Evolutionary conservation across 2,329 filamentous ascomycete genomes (phyloP).

Genomic region (Fusarium sp.): DNA sequence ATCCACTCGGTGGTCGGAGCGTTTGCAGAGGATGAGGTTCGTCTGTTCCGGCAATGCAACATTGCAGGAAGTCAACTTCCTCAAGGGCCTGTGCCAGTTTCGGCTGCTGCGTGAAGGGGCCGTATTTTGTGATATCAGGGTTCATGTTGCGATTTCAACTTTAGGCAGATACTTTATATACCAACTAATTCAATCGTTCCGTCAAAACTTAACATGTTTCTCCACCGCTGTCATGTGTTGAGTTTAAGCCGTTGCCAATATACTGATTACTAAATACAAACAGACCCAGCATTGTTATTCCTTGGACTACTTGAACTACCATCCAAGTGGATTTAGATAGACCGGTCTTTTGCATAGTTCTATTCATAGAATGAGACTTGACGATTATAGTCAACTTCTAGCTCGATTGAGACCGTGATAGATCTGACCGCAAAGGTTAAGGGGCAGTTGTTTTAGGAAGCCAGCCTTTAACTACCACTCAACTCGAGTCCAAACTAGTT

Average conservation of each 20-base stretch:
- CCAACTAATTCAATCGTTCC: not conserved
- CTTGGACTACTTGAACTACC: not conserved
- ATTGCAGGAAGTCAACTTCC: slow-evolving; percentile 74
- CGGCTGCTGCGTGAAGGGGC: not conserved
- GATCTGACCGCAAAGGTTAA: not conserved
- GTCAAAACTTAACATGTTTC: not conserved
- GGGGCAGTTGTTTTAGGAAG: not conserved
- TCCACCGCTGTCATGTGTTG: rapidly evolving
- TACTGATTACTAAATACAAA: not conserved
- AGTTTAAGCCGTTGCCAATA: not conserved
- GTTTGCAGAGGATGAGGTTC: slow-evolving; percentile 78
- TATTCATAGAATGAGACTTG: not conserved
- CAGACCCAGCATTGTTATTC: not conserved
- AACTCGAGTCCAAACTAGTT: too few relatives aligned
- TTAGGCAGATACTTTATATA: not conserved
- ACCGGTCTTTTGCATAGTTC: not conserved
- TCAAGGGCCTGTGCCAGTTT: slow-evolving; percentile 56
- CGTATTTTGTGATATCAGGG: not conserved
- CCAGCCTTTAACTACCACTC: not conserved
- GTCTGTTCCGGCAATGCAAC: slow-evolving; percentile 84
- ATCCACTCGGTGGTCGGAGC: slow-evolving; percentile 82
- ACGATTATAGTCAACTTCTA: not conserved
- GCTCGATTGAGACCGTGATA: not conserved
- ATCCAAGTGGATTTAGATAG: not conserved
- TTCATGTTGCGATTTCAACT: not conserved